phyloP scores from a whole-genome alignment of 2,329 filamentous ascomycete species.

The Hypoxylon sp. region DNA sequence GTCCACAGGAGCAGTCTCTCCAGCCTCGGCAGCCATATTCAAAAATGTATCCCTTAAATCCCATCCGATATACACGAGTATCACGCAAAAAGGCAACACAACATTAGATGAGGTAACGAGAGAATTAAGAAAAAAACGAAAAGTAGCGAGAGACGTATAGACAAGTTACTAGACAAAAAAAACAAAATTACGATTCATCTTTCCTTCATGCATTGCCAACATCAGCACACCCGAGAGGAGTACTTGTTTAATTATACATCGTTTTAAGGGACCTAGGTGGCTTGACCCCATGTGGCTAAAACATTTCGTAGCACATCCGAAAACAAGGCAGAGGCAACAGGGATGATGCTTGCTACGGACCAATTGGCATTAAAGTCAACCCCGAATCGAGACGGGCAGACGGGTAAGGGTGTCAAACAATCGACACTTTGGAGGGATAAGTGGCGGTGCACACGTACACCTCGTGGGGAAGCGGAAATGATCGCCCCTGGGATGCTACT shows the following conservation, averaged over 20 bases:
- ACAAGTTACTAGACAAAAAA: conserved; percentile 12
- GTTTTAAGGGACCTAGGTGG: conserved; percentile 44
- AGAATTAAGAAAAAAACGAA: conserved; percentile 11
- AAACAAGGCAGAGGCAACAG: conserved; percentile 43
- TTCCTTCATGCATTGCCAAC: conserved; percentile 21
- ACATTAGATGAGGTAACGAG: conserved; percentile 26
- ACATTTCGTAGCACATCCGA: conserved; percentile 30
- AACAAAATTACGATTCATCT: conserved; percentile 26
- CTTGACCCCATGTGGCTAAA: conserved; percentile 47
- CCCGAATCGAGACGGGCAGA: conserved; percentile 30
- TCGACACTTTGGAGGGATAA: conserved; percentile 27
- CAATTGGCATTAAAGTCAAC: conserved; percentile 29
- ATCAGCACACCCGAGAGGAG: conserved; percentile 20
- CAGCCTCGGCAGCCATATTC: conserved; percentile 41
- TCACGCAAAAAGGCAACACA: conserved; percentile 24
- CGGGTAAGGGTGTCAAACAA: conserved; percentile 18
- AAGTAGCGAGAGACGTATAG: conserved; percentile 25
- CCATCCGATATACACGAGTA: conserved; percentile 17
- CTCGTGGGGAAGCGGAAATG: conserved; percentile 34
- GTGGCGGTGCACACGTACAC: conserved; percentile 45
- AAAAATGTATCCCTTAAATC: conserved; percentile 15
- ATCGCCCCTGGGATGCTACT: conserved; percentile 30
- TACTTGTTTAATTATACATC: conserved; percentile 39
- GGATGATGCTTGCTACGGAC: conserved; percentile 23
- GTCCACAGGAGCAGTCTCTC: conserved; percentile 41